phyloP scores from a whole-genome alignment of 1,139 yeast genomes.

The Magnusiomyces clavatus region DNA sequence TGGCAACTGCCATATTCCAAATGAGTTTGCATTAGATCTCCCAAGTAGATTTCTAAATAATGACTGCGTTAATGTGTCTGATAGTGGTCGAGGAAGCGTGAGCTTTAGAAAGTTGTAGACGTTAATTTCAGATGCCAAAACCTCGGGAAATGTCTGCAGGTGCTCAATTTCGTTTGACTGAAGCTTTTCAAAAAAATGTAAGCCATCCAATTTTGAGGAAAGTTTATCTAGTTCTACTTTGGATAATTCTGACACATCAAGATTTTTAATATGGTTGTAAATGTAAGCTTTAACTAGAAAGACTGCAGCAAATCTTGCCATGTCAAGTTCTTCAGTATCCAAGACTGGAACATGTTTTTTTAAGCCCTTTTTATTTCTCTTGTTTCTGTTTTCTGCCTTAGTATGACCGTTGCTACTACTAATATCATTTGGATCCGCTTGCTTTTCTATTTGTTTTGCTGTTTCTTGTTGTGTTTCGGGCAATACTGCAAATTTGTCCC shows the following conservation, averaged over 20 bases:
- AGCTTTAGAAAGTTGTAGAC: slow-evolving; percentile 46
- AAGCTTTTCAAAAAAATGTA: slow-evolving; percentile 35
- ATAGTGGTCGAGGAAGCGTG: slow-evolving; percentile 37
- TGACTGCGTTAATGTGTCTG: slow-evolving; percentile 35
- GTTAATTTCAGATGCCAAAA: slow-evolving; percentile 43
- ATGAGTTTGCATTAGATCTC: slow-evolving; percentile 62
- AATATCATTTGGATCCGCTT: too few relatives aligned
- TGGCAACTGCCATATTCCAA: slow-evolving; percentile 59
- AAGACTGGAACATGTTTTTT: slow-evolving; percentile 3
- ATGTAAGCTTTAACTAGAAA: slow-evolving; percentile 18
- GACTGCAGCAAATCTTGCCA: slow-evolving; percentile 34
- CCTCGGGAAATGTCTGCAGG: slow-evolving; percentile 42
- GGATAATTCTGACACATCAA: too few relatives aligned
- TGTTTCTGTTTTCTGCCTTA: neutral
- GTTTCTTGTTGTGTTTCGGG: too few relatives aligned
- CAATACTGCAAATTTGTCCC: too few relatives aligned
- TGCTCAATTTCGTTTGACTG: slow-evolving; percentile 53
- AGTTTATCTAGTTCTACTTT: too few relatives aligned
- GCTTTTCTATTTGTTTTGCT: too few relatives aligned
- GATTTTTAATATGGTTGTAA: too few relatives aligned
- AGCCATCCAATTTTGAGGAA: neutral
- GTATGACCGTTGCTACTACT: too few relatives aligned
- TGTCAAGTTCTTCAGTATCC: slow-evolving; percentile 29
- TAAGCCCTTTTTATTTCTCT: neutral
- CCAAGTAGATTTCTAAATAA: slow-evolving; percentile 48